A percentile compares a stretch with the other conserved stretches of the same genome.
Evolutionary conservation across 139 green algal genomes (phyloP).

Genomic region (Chlorella sp.): DNA sequence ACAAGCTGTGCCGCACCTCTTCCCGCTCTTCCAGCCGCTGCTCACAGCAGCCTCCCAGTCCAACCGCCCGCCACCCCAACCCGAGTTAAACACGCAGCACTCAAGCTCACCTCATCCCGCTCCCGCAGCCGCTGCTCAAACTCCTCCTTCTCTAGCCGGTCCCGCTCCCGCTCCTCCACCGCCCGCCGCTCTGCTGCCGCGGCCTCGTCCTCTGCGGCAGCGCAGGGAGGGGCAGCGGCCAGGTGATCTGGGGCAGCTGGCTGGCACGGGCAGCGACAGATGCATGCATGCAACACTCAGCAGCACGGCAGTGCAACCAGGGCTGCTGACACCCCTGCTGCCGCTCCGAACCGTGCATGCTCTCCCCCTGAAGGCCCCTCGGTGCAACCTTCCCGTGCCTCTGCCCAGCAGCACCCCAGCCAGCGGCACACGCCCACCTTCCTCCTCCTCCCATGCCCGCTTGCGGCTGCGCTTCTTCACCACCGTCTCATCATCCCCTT

Average conservation of each 20-base stretch:
- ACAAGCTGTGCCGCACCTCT: too few species aligned
- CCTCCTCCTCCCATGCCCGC: constrained; percentile 80
- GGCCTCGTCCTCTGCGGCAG: constrained; percentile 42
- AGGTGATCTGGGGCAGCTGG: constrained; percentile 35
- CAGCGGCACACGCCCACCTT: constrained; percentile 36
- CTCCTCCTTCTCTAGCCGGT: constrained; percentile 83
- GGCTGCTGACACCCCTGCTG: too few species aligned
- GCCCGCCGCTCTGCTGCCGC: constrained; percentile 31
- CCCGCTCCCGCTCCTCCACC: constrained; percentile 57
- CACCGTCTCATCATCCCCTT: constrained; percentile 33
- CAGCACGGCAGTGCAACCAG: background rate
- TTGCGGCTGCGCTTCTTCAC: constrained; percentile 45
- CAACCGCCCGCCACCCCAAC: too few species aligned
- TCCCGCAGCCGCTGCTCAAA: constrained; percentile 89
- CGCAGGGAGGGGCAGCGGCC: background rate
- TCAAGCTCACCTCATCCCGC: constrained; percentile 53
- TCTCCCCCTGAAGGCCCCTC: too few species aligned
- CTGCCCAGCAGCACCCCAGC: background rate
- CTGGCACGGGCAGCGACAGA: background rate
- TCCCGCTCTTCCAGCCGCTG: too few species aligned
- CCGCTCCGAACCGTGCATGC: too few species aligned
- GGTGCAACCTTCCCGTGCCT: background rate
- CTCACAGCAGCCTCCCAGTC: background rate
- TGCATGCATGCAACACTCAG: too few species aligned
- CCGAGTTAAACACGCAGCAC: too few species aligned